Evolutionary conservation across 139 green algal genomes (phyloP).

Genomic region (Desmodesmus armatus): DNA sequence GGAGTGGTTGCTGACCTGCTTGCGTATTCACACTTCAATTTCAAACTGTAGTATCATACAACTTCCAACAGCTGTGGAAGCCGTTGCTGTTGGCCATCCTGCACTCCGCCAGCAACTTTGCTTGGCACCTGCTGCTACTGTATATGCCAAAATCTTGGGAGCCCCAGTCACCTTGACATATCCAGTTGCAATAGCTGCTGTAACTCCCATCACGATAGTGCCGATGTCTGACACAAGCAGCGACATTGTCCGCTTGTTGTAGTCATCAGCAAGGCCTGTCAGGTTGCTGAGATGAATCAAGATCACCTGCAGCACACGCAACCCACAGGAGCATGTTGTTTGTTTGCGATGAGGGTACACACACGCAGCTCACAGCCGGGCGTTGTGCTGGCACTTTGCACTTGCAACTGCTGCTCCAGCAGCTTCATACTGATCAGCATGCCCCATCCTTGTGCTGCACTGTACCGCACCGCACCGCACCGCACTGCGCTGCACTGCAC

Average conservation of each 20-base stretch:
- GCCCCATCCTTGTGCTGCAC: no score
- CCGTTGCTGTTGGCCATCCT: background rate
- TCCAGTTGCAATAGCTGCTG: slow-evolving; percentile 44
- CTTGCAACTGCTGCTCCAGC: background rate
- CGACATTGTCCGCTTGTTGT: slow-evolving; percentile 58
- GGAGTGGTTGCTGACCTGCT: no score
- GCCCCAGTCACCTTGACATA: slow-evolving; percentile 43
- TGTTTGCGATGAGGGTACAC: no score
- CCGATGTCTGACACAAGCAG: slow-evolving; percentile 62
- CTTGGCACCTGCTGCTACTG: background rate
- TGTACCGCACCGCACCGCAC: background rate
- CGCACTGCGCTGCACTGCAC: background rate
- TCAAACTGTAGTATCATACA: no score
- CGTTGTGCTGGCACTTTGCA: no score
- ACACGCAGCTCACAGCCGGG: no score
- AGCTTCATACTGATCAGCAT: background rate
- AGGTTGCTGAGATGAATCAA: slow-evolving; percentile 68
- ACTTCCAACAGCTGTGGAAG: background rate
- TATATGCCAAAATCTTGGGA: background rate
- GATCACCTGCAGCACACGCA: slow-evolving; percentile 55
- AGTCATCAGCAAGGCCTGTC: slow-evolving; percentile 60
- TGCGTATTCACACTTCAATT: no score
- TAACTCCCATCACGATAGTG: slow-evolving; percentile 56
- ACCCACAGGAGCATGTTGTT: background rate
- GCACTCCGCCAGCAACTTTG: background rate